Conservation (phyloP, 352 stramenopile genomes). For the Phytophthora idaei region DNA sequence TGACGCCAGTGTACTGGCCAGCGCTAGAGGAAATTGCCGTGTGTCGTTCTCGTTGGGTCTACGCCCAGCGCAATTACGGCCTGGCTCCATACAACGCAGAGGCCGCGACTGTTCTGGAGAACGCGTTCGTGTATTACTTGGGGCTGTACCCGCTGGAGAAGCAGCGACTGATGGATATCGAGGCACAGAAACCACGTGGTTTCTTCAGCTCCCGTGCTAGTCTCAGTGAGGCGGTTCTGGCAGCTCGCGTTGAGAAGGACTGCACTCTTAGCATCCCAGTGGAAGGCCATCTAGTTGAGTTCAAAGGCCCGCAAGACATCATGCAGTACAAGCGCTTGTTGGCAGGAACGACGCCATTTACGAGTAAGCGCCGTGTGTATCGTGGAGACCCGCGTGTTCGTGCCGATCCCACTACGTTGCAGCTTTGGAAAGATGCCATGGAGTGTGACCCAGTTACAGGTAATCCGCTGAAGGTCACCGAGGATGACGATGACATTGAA, state of each 20-base stretch:
- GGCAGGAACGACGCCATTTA: conserved; percentile 79
- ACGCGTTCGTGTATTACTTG: conserved; percentile 79
- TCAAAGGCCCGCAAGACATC: conserved; percentile 79
- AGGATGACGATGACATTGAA: conserved; percentile 78
- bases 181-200: conserved; percentile 50
- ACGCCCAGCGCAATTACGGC: conserved; percentile 82
- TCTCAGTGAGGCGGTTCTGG: conserved; percentile 34
- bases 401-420: conserved; percentile 53
- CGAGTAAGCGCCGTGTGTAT: conserved; percentile 81
- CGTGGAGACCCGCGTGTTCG: conserved; percentile 76
- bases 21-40: conserved; percentile 71
- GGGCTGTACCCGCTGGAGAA: conserved; percentile 71
- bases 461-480: conserved; percentile 32
- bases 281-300: conserved; percentile 82
- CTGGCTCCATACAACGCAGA: conserved; percentile 75
- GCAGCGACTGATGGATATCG: conserved; percentile 52
- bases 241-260: conserved; percentile 44
- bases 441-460: conserved; percentile 34
- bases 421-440: conserved; percentile 70
- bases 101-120: conserved; percentile 55
- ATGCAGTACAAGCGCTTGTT: conserved; percentile 84
- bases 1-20: conserved; percentile 85
- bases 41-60: conserved; percentile 79
- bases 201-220: conserved; percentile 52
- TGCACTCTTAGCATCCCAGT: conserved; percentile 75